Base-by-base conservation (phyloP, 1,139 yeast genomes). In the Saccharomyces hybrid region DNA sequence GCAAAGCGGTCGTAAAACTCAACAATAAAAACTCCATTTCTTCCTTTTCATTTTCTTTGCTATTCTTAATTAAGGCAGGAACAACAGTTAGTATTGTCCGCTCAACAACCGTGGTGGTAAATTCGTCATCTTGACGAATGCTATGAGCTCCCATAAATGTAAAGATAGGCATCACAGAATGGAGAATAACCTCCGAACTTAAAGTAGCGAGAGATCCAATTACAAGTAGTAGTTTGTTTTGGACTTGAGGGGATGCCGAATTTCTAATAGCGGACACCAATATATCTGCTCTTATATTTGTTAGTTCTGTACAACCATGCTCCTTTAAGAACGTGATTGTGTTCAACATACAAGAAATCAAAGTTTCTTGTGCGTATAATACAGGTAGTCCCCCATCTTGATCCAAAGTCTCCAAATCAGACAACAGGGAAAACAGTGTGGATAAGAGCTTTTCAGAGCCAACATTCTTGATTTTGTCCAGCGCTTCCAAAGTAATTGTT, bases 61-160 rank as follows among this genome's bases (percentile, higher is more conserved):
- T 81, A 53, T 83, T 81, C 16, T 79, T 76, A 8, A 93, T 83
- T 59, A 93, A 78, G 0, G 98, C 97, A 3, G 99, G 99, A 49
- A 93, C 84, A 51, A 93, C 97, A 63, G 87, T 85, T 14, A 88
- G 77, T 53, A 93, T 86, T 2, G 99, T 93, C 69, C 89, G 95
- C 66, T 90, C 96, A 59, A 95, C 89, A 44, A 93, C 97, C 60
- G 88, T 86, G 48, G 87, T 87, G 1, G 97, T 88, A 68, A 88
- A 91, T 66, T 90, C 97, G 69, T 93, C 98, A 70, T 93, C 99
- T 73, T 93, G 97, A 67, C 97, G 85, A 52, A 95, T 82, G 11
- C 98, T 90, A 65, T 90, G 96, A 31, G 98, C 96, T 55, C 99
- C 99, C 99, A 93, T 93, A 66, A 93, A 95, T 0, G 99, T 95